Evolutionary conservation across 495 filamentous ascomycete species (phyloP).

Genomic region (Penicillium chermesinum): DNA sequence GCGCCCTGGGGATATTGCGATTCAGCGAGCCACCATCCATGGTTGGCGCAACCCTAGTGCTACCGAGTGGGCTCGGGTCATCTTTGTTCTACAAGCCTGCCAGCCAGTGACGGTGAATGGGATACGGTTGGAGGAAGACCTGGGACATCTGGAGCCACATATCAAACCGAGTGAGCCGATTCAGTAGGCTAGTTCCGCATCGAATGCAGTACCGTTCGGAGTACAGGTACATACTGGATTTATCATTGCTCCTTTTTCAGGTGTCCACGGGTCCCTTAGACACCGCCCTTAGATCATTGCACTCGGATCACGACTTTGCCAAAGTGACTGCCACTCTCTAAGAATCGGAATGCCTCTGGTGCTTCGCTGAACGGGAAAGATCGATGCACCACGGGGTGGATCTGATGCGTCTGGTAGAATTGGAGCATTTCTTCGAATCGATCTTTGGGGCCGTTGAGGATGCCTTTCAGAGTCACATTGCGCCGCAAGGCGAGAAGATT

Average conservation of each 20-base stretch:
- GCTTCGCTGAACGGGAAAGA: conserved; percentile 52
- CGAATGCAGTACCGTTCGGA: background rate
- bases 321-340: conserved; percentile 68
- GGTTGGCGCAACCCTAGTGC: conserved; percentile 38
- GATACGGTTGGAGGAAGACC: conserved; percentile 43
- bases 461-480: conserved; percentile 51
- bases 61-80: conserved; percentile 50
- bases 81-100: conserved; percentile 54
- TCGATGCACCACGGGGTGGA: conserved; percentile 59
- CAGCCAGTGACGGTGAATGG: conserved; percentile 38
- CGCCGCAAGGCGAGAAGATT: conserved; percentile 47
- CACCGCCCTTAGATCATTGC: conserved; percentile 4
- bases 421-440: conserved; percentile 59
- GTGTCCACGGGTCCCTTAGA: too few relatives aligned
- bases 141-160: conserved; percentile 27
- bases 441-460: conserved; percentile 55
- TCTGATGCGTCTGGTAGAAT: conserved; percentile 55
- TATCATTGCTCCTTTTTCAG: too few relatives aligned
- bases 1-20: conserved; percentile 65
- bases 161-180: conserved; percentile 46
- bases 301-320: conserved; percentile 68
- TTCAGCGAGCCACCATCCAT: conserved; percentile 54
- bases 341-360: conserved; percentile 45
- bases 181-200: background rate
- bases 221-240: too few relatives aligned